Evolutionary conservation across 2,329 filamentous ascomycete genomes (phyloP).

Genomic region (Bipolaris zeicola): DNA sequence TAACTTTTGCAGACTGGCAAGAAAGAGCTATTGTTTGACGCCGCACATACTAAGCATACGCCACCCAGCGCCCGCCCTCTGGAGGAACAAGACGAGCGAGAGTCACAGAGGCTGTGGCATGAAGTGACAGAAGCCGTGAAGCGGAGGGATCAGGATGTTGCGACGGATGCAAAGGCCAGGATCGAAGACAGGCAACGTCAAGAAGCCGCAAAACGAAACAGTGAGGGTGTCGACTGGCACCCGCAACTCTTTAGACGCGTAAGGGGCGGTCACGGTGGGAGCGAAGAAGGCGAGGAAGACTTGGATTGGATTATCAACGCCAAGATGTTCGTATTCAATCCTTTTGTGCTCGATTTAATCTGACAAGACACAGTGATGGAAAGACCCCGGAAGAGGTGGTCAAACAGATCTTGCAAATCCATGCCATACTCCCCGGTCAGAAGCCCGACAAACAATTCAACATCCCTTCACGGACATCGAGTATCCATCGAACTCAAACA

Average conservation of each 20-base stretch:
- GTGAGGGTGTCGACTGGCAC: conserved; percentile 83
- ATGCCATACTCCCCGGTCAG: conserved; percentile 83
- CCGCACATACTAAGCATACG: conserved; percentile 75
- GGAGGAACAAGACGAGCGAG: conserved; percentile 84
- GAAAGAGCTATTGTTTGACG: conserved; percentile 89
- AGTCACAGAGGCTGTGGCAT: conserved; percentile 88
- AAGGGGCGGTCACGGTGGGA: conserved; percentile 69
- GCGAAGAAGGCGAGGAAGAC: conserved; percentile 82
- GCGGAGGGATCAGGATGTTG: conserved; percentile 81
- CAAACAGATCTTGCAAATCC: conserved; percentile 84
- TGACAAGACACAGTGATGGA: conserved; percentile 55
- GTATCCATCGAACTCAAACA: conserved; percentile 22
- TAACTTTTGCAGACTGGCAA: conserved; percentile 73
- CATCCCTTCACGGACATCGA: conserved; percentile 59
- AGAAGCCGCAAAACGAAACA: conserved; percentile 78
- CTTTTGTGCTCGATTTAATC: background rate
- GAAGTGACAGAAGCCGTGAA: conserved; percentile 82
- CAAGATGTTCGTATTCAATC: conserved; percentile 66
- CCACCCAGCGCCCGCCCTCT: conserved; percentile 75
- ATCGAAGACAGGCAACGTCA: conserved; percentile 92
- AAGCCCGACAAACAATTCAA: conserved; percentile 59
- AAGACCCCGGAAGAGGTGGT: conserved; percentile 70
- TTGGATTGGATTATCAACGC: conserved; percentile 95
- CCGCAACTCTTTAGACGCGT: conserved; percentile 83
- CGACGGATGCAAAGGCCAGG: conserved; percentile 94